These are phyloP conservation scores for Litsea cubeba DNA, from an alignment of 164 flowering plant genomes.

Conservation along the genomic window DNA sequence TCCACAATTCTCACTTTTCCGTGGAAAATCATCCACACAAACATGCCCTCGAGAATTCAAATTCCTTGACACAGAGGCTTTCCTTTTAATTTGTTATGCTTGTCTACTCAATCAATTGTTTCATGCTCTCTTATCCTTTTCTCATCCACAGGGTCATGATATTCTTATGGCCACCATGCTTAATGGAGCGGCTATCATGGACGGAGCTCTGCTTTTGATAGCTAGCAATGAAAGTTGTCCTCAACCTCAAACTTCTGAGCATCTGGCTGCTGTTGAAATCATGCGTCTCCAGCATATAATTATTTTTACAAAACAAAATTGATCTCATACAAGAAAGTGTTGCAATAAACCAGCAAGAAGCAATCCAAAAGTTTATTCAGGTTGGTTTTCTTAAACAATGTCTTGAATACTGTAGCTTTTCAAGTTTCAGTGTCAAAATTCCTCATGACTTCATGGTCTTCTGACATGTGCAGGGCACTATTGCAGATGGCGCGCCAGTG, in stretches of 20 bases:
- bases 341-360: conserved; percentile 90
- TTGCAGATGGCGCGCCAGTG: conserved; percentile 87
- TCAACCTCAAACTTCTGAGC: conserved; percentile 96
- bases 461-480: conserved; percentile 60
- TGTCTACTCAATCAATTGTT: not conserved
- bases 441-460: not conserved
- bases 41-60: no score
- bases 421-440: not conserved
- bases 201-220: conserved; percentile 91
- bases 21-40: no score
- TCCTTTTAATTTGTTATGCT: not conserved
- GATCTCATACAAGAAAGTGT: conserved; percentile 93
- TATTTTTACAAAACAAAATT: conserved; percentile 88
- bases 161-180: conserved; percentile 99
- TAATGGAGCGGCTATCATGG: conserved; percentile 99
- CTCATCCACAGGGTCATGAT: conserved; percentile 71
- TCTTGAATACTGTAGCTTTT: not conserved
- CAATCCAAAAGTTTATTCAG: conserved; percentile 77
- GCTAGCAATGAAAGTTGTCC: conserved; percentile 97
- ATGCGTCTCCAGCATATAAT: conserved; percentile 94
- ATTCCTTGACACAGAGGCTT: no score
- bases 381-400: conserved; percentile 24
- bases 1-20: no score
- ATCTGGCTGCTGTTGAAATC: conserved; percentile 93
- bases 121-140: not conserved